A percentile compares a stretch with the other conserved stretches of the same genome.
Evolutionary conservation across 2,329 filamentous ascomycete species (phyloP).

Genomic region (Cercospora citrullina): DNA sequence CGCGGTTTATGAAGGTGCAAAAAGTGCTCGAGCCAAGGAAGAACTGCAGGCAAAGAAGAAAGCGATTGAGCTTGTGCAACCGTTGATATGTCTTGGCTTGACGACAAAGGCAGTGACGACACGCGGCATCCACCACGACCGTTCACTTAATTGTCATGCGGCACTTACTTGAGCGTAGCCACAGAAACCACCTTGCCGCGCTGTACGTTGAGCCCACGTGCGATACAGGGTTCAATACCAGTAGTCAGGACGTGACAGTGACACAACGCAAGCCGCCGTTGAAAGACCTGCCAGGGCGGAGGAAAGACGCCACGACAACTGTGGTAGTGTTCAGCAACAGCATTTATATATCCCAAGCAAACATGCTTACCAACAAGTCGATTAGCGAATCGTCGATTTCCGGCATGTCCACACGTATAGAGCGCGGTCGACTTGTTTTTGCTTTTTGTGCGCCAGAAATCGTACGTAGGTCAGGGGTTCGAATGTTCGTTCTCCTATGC

Average conservation of each 20-base stretch:
- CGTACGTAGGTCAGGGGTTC: neutral
- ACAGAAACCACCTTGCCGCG: neutral
- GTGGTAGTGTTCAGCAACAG: neutral
- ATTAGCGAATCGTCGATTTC: neutral
- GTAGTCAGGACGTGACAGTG: neutral
- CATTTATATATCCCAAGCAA: neutral
- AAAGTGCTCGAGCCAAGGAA: conserved; percentile 2
- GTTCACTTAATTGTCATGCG: neutral
- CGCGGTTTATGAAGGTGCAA: neutral
- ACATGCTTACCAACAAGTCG: neutral
- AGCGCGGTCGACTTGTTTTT: neutral
- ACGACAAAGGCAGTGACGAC: conserved; percentile 5
- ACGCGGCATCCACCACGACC: neutral
- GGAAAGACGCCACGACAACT: neutral
- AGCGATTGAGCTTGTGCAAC: conserved; percentile 4
- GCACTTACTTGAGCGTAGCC: neutral
- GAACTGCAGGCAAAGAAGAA: neutral
- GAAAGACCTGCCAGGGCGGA: neutral
- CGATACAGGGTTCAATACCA: neutral
- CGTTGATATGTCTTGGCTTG: conserved; percentile 4
- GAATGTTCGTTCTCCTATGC: too few species aligned
- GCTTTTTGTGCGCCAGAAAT: neutral
- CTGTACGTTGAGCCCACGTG: neutral
- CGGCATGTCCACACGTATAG: neutral
- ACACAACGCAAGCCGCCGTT: neutral